Base-by-base conservation (phyloP, 139 green algal species). In the Chlorella ohadii region DNA sequence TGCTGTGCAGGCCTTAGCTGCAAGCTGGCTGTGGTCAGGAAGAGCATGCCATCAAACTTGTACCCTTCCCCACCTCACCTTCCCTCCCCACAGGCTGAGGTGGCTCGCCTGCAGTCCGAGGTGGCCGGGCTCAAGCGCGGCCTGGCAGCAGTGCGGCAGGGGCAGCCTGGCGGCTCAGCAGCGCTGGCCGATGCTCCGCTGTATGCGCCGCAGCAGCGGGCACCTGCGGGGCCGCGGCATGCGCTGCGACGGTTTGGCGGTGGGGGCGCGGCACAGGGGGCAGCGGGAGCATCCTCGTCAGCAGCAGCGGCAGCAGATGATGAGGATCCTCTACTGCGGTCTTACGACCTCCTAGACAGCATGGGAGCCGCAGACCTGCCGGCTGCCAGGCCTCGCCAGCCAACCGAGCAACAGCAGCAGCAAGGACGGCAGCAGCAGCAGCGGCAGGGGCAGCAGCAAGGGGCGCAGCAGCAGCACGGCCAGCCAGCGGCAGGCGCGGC, bases 281-380 rank as follows among this genome's bases (percentile, higher is more conserved):
- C 44, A 9, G 44, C 44, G 9, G 44, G 44, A 34, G 51, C 17
- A 47, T 7, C 27, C 27, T 59, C 57, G 9, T 36, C 56, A 71
- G 39, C 56, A 51, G 63, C n/a, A 19, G 39, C 22, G 5, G 78
- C 41, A 34, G 39, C 7, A 25, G 78, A 47, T 39, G 76, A 82
- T 16, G 76, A 72, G 23, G 76, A 82, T 34, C 76, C 76, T 23
- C 11, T 82, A 36, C 9, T 72, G 25, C 76, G 33, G 36, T 38
- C 76, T 0, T 82, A 82, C 19, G 36, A 72, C 36, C 59, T 82
- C 12, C 59, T 82, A 0, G 41, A 38, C 51, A 59, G 51, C 27
- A 82, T 82, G 78, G 28, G n/a, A 7, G 64, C 51, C 57, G 78
- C n/a, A 28, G 41, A 83, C n/a, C 41, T 83, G 39, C 12, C 72